Percentiles rank a stretch among this genome's conserved stretches.
These are phyloP conservation scores for Starmerella gropengiesseri DNA, from an alignment of 805 yeast species.

Conservation along the genomic window DNA sequence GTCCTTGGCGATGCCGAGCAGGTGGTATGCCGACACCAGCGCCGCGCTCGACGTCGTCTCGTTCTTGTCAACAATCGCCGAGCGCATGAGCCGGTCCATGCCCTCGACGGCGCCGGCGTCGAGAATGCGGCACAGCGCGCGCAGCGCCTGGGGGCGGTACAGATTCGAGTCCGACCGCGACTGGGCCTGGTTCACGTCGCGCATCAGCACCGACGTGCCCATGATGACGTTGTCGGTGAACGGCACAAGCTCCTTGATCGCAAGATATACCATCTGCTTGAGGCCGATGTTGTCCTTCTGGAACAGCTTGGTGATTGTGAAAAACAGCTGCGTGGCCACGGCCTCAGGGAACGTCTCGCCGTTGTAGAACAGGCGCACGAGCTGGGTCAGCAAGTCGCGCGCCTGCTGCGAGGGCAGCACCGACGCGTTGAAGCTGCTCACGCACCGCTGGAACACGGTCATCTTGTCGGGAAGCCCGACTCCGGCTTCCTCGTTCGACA, in stretches of 20 bases:
- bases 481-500: constrained; percentile 44
- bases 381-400: constrained; percentile 68
- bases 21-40: constrained; percentile 76
- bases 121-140: constrained; percentile 80
- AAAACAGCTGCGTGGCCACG: constrained; percentile 87
- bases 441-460: constrained; percentile 94
- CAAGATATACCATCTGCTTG: constrained; percentile 87
- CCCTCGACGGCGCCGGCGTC: constrained; percentile 80
- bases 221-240: constrained; percentile 85
- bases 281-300: constrained; percentile 79
- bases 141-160: constrained; percentile 87
- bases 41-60: constrained; percentile 92
- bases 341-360: constrained; percentile 81
- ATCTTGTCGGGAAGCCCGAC: constrained; percentile 68
- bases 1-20: constrained; percentile 79
- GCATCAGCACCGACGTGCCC: constrained; percentile 98
- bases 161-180: constrained; percentile 28
- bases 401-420: constrained; percentile 83
- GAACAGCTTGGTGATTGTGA: constrained; percentile 85
- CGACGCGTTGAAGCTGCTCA: constrained; percentile 81
- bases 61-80: constrained; percentile 82
- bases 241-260: constrained; percentile 79
- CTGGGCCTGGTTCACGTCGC: constrained; percentile 79
- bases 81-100: constrained; percentile 83
- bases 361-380: constrained; percentile 67